Evolutionary conservation across 176 grass and related monocot species (phyloP).

Genomic region (Dactylis glomerata): DNA sequence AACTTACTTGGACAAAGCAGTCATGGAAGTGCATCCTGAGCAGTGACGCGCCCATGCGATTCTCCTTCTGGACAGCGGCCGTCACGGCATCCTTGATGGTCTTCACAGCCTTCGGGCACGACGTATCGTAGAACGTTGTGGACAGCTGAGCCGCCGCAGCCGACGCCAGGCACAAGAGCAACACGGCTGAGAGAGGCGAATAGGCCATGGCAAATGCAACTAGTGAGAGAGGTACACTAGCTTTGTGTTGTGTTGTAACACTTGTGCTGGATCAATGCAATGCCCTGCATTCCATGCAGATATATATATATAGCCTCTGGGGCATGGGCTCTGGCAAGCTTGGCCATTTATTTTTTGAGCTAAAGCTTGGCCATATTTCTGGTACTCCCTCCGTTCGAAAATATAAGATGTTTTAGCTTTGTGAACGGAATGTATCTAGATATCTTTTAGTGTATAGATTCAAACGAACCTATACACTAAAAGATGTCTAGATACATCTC

Average conservation of each 20-base stretch:
- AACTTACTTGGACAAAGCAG: constrained; percentile 81
- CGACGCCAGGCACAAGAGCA: constrained; percentile 26
- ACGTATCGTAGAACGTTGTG: constrained; percentile 66
- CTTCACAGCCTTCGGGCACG: constrained; percentile 49
- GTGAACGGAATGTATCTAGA: too few relatives aligned
- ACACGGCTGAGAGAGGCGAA: neutral
- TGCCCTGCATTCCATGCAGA: constrained; percentile 33
- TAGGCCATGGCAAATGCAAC: constrained; percentile 31
- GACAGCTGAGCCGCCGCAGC: constrained; percentile 67
- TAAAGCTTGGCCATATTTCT: neutral
- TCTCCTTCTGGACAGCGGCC: constrained; percentile 48
- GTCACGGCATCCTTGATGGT: constrained; percentile 64
- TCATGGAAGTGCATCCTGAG: constrained; percentile 88
- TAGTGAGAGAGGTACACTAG: neutral
- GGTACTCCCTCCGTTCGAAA: too few relatives aligned
- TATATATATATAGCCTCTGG: constrained; percentile 37
- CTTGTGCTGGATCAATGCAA: constrained; percentile 1
- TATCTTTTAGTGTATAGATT: too few relatives aligned
- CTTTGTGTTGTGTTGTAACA: neutral
- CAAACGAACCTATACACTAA: too few relatives aligned
- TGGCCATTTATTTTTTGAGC: neutral
- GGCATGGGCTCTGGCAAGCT: neutral
- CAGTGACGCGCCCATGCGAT: constrained; percentile 66
- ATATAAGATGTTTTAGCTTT: too few relatives aligned
- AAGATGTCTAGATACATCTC: too few relatives aligned